Evolutionary conservation across 1,284 basidiomycete species (phyloP), one percentile per base, ranked within the genome.

Genomic region (Tilletia walkeri): DNA sequence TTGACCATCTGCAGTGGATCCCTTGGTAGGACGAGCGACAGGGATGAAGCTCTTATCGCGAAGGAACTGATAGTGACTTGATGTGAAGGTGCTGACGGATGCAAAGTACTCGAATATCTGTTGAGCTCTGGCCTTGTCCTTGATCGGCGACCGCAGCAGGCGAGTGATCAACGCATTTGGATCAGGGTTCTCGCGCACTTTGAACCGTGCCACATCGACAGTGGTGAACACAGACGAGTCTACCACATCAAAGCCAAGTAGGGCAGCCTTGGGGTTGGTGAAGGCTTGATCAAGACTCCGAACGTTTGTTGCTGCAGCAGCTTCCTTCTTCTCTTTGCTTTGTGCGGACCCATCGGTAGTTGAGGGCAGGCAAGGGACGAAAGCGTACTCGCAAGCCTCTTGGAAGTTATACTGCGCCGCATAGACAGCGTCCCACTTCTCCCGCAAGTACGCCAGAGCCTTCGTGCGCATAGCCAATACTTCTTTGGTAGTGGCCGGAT

Each of bases 21-120:
- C 39, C 39, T 39, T 66, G 59, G 5, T 70, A 53, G 14, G 65
- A 50, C n/a, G 67, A 59, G 68, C 66, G 41, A 80, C 77, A 4
- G 81, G 81, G n/a, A 82, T 75, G 67, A 82, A 76, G 12, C 72
- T 73, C 56, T 73, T 72, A 12, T 47, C 61, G 4, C 71, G 69
- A 30, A 82, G 75, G 38, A 72, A 67, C 7, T 67, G 67, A 65
- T 74, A 73, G 34, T 82, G 76, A 12, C 67, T 67, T 41, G 70
- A 66, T 4, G 74, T 71, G 67, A 82, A 74, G 14, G 76, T 76
- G n/a, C 72, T 72, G n/a, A 78, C 75, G 20, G 88, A 87, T 0
- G 93, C 89, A 41, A 98, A 86, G 49, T 92, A 89, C 70, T 89
- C 88, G 78, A 96, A 99, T 86, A 92, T 89, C 69, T 86, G 85